Percentiles rank a stretch among this genome's conserved stretches.
These are phyloP conservation scores for Claviceps sp. DNA, from an alignment of 2,329 filamentous ascomycete species.

Conservation along the genomic window DNA sequence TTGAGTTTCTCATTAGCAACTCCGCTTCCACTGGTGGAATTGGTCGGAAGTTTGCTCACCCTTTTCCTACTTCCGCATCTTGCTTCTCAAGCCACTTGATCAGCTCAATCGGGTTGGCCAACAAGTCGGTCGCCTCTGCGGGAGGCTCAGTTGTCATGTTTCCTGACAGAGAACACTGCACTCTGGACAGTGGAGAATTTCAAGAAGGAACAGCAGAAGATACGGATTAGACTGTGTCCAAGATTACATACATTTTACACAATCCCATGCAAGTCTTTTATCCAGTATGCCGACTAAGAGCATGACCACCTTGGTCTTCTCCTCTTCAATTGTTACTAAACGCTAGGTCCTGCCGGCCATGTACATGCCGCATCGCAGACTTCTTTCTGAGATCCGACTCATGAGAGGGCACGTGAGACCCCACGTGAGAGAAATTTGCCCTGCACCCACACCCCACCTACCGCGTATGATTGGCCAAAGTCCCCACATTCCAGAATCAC, in stretches of 20 bases:
- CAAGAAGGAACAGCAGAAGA: neutral
- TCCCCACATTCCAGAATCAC: conserved; percentile 15
- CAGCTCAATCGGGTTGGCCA: conserved; percentile 23
- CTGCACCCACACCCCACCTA: conserved; percentile 16
- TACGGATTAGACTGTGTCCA: neutral
- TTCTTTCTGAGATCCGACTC: neutral
- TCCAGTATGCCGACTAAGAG: neutral
- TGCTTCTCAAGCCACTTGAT: conserved; percentile 32
- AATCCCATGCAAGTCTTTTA: neutral
- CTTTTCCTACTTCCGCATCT: conserved; percentile 18
- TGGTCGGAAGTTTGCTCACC: conserved; percentile 18
- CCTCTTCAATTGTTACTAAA: no score
- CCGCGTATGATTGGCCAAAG: conserved; percentile 6
- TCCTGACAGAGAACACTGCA: neutral
- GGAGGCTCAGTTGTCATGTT: conserved; percentile 10
- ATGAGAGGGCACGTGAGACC: conserved; percentile 14
- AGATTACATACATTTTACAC: conserved; percentile 2
- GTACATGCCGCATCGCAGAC: neutral
- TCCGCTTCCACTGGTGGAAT: neutral
- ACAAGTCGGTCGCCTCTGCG: conserved; percentile 18
- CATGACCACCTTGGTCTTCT: neutral
- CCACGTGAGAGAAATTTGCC: conserved; percentile 24
- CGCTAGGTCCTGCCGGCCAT: no score
- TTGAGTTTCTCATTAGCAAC: conserved; percentile 6
- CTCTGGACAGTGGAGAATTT: neutral